Conservation (phyloP, 495 filamentous ascomycete genomes). For the Apodospora peruviana region DNA sequence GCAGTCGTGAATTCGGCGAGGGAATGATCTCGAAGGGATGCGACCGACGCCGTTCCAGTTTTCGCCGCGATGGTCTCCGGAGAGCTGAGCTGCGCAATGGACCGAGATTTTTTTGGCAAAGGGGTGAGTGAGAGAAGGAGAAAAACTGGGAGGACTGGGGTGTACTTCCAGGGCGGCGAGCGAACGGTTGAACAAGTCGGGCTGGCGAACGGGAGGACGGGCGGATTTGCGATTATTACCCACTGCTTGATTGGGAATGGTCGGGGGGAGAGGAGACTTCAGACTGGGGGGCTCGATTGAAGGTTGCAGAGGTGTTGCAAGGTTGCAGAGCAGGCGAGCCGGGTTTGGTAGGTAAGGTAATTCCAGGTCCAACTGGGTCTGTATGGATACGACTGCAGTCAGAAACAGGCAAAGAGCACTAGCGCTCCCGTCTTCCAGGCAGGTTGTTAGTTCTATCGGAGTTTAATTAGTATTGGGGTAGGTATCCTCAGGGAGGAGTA, state of each 20-base stretch:
- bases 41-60: background rate
- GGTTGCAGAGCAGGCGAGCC: too few relatives aligned
- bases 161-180: conserved; percentile 2
- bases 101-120: too few relatives aligned
- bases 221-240: conserved; percentile 26
- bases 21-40: background rate
- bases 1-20: conserved; percentile 5
- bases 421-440: too few relatives aligned
- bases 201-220: conserved; percentile 17
- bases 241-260: conserved; percentile 16
- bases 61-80: background rate
- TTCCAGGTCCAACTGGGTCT: too few relatives aligned
- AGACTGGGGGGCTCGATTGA: conserved; percentile 10
- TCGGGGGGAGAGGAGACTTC: background rate
- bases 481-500: too few relatives aligned
- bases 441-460: too few relatives aligned
- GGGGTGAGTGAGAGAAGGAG: background rate
- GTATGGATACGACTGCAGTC: too few relatives aligned
- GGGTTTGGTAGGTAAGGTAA: background rate
- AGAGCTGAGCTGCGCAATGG: conserved; percentile 2
- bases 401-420: too few relatives aligned
- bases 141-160: conserved; percentile 9
- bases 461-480: too few relatives aligned
- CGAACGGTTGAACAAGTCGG: conserved; percentile 10
- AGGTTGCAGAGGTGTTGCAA: conserved; percentile 13